phyloP scores from a whole-genome alignment of 768 basidiomycete species.

The Thelephora ganbajun region DNA sequence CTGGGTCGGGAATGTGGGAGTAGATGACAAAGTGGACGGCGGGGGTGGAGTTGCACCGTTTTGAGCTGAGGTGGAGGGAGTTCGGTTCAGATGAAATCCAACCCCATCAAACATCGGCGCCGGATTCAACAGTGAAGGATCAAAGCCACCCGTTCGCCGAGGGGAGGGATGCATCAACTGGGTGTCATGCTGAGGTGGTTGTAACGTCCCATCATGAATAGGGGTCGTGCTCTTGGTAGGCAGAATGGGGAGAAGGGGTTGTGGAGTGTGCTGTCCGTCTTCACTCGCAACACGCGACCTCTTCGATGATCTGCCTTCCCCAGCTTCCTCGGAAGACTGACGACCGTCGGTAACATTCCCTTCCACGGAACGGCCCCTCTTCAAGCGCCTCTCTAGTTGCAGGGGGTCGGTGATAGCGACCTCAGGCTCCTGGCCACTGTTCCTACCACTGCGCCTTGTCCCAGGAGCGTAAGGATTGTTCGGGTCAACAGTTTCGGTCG shows the following conservation, averaged over 20 bases:
- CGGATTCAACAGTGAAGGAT: constrained; percentile 41
- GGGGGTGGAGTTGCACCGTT: constrained; percentile 11
- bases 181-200: constrained; percentile 4
- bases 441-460: constrained; percentile 57
- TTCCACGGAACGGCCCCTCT: constrained; percentile 52
- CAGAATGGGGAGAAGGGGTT: background rate
- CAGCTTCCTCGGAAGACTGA: constrained; percentile 38
- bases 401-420: constrained; percentile 61
- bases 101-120: constrained; percentile 10
- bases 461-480: constrained; percentile 26
- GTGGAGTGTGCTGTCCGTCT: constrained; percentile 5
- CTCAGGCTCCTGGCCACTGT: constrained; percentile 62
- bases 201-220: background rate
- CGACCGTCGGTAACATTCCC: constrained; percentile 31
- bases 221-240: constrained; percentile 2
- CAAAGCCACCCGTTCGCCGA: constrained; percentile 30
- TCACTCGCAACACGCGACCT: constrained; percentile 32
- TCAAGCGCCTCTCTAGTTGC: constrained; percentile 59
- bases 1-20: background rate
- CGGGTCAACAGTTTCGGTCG: constrained; percentile 11
- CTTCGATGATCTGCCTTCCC: constrained; percentile 38
- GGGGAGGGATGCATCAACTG: constrained; percentile 21
- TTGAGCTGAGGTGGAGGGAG: constrained; percentile 9
- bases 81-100: background rate
- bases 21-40: background rate